Evolutionary conservation across 1,284 basidiomycete genomes (phyloP).

Genomic region (Puccinia brachypodii): DNA sequence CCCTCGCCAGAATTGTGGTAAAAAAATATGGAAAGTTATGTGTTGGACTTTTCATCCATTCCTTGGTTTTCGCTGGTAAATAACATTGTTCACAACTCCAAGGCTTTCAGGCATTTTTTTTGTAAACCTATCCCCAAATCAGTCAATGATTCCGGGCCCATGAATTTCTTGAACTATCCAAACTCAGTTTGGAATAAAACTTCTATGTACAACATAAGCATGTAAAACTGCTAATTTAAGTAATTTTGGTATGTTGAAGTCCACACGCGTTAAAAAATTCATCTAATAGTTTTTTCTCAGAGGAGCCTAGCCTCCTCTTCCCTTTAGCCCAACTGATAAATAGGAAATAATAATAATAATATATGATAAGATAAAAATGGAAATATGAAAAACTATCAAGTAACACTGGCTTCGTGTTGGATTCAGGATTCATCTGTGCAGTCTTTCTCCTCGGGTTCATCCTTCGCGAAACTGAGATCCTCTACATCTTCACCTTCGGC

Average conservation of each 20-base stretch:
- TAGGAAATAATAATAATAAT: too few relatives aligned
- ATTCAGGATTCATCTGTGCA: constrained; percentile 20
- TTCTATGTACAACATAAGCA: neutral
- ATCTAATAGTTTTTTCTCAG: too few relatives aligned
- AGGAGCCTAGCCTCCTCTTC: neutral
- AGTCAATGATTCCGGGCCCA: neutral
- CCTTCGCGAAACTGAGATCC: constrained; percentile 17
- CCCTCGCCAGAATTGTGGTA: too few relatives aligned
- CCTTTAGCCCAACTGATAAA: neutral
- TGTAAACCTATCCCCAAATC: neutral
- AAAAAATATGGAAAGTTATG: too few relatives aligned
- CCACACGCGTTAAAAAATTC: neutral
- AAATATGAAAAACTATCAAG: neutral
- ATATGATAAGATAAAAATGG: neutral
- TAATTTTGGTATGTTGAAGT: neutral
- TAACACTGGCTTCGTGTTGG: neutral
- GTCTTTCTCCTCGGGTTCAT: neutral
- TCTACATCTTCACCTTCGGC: constrained; percentile 17
- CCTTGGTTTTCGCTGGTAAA: neutral
- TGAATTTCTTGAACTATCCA: constrained; percentile 7
- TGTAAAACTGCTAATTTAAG: neutral
- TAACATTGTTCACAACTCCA: neutral
- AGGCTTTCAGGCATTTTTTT: neutral
- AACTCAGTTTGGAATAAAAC: neutral
- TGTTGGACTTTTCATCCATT: neutral